Conservation (phyloP, 768 basidiomycete genomes). For the Xerocomus brunneocitrinus region DNA sequence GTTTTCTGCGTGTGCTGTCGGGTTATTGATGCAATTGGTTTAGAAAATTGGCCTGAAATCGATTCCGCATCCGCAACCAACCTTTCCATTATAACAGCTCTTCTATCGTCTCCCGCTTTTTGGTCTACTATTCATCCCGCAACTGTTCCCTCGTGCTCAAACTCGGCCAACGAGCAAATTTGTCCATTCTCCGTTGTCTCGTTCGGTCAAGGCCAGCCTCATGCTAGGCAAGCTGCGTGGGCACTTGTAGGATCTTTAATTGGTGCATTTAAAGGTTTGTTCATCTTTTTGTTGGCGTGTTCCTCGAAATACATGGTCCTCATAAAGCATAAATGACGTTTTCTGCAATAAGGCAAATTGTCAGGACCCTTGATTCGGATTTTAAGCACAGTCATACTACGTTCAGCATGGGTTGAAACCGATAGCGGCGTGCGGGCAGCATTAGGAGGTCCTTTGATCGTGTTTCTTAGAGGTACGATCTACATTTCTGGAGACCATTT, state of each 20-base stretch:
- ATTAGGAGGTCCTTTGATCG: conserved; percentile 69
- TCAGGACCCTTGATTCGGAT: conserved; percentile 35
- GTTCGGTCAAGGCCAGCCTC: conserved; percentile 63
- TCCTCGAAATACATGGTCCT: neutral
- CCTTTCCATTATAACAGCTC: conserved; percentile 1
- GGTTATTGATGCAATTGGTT: neutral
- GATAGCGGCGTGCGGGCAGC: conserved; percentile 61
- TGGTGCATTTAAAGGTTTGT: conserved; percentile 45
- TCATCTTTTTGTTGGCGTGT: neutral
- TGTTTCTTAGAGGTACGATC: conserved; percentile 61
- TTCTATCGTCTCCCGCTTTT: conserved; percentile 37
- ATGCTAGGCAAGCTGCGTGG: conserved; percentile 73
- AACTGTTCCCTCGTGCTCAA: conserved; percentile 37
- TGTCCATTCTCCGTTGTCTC: conserved; percentile 15
- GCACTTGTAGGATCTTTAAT: conserved; percentile 41
- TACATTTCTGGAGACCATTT: neutral
- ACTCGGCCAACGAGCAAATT: conserved; percentile 28
- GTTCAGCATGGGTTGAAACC: conserved; percentile 68
- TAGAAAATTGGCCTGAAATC: conserved; percentile 16
- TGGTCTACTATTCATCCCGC: conserved; percentile 58
- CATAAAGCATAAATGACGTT: conserved; percentile 8
- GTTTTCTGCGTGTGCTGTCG: neutral
- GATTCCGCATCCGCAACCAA: conserved; percentile 1
- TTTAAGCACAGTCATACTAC: conserved; percentile 55
- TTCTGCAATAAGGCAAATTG: conserved; percentile 19